These are phyloP conservation scores for Pinus taeda DNA, from an alignment of 75 land plant species.

Conservation along the genomic window DNA sequence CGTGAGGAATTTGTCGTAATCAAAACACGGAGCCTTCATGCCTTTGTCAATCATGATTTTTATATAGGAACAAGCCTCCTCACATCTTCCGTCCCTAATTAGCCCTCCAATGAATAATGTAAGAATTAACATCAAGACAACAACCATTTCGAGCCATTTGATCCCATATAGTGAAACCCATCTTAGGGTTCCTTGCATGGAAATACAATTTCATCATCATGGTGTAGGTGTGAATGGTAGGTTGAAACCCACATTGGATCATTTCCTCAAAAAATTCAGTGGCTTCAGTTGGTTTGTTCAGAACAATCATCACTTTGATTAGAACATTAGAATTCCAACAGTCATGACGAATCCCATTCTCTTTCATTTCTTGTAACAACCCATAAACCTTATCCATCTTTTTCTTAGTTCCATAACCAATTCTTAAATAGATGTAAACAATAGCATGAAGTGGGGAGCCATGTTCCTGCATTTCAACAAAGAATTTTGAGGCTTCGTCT, in stretches of 20 bases:
- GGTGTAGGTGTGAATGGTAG: constrained; percentile 66
- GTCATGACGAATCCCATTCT: constrained; percentile 49
- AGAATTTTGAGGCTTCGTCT: constrained; percentile 37
- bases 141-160: constrained; percentile 59
- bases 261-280: constrained; percentile 55
- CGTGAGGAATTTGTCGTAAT: constrained; percentile 49
- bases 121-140: constrained; percentile 74
- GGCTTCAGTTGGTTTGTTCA: constrained; percentile 51
- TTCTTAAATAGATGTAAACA: constrained; percentile 58
- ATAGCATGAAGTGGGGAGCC: constrained; percentile 47
- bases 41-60: constrained; percentile 72
- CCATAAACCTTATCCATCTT: constrained; percentile 43
- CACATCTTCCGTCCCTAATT: constrained; percentile 39
- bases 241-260: constrained; percentile 44
- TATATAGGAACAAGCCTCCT: constrained; percentile 48
- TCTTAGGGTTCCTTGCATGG: constrained; percentile 34
- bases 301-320: constrained; percentile 48
- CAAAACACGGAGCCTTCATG: constrained; percentile 58
- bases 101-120: constrained; percentile 61
- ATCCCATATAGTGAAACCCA: constrained; percentile 59
- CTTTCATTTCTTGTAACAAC: constrained; percentile 47
- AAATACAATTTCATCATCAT: constrained; percentile 68
- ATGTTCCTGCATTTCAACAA: constrained; percentile 48
- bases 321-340: constrained; percentile 44
- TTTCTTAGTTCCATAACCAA: constrained; percentile 50